Conservation (phyloP, 306 rosid species). For the Pachyrhizus erosus region DNA sequence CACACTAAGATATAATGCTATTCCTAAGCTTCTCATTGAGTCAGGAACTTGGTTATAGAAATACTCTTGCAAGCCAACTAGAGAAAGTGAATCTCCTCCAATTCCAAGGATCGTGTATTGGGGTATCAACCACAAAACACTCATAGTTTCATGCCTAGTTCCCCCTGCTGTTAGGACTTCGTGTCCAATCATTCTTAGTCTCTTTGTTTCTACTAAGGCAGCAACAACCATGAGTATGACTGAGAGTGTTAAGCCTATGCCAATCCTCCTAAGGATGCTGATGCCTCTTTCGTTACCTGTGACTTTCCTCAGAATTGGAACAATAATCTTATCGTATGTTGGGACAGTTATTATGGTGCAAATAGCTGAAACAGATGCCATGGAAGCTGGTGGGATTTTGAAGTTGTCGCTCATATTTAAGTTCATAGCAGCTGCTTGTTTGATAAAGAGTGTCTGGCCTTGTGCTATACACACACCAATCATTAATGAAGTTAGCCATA, state of each 20-base stretch:
- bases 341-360: conserved; percentile 41
- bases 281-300: conserved; percentile 61
- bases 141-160: conserved; percentile 24
- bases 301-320: conserved; percentile 50
- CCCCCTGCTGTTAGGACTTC: too few relatives aligned
- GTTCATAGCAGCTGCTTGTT: conserved; percentile 57
- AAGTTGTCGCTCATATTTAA: conserved; percentile 35
- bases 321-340: conserved; percentile 47
- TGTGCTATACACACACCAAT: conserved; percentile 50
- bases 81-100: conserved; percentile 42
- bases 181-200: conserved; percentile 28
- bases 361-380: conserved; percentile 32
- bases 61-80: conserved; percentile 58
- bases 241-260: conserved; percentile 46
- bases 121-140: conserved; percentile 58
- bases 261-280: conserved; percentile 52
- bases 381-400: conserved; percentile 60
- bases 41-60: conserved; percentile 64
- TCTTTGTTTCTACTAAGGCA: conserved; percentile 53
- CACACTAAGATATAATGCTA: conserved; percentile 57
- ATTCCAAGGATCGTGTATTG: conserved; percentile 50
- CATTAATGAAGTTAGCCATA: conserved; percentile 56
- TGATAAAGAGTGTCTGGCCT: conserved; percentile 51
- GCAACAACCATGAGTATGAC: conserved; percentile 42
- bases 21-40: conserved; percentile 60